Evolutionary conservation across 1,284 basidiomycete species (phyloP).

Genomic region (Cutaneotrichosporon cutaneum): DNA sequence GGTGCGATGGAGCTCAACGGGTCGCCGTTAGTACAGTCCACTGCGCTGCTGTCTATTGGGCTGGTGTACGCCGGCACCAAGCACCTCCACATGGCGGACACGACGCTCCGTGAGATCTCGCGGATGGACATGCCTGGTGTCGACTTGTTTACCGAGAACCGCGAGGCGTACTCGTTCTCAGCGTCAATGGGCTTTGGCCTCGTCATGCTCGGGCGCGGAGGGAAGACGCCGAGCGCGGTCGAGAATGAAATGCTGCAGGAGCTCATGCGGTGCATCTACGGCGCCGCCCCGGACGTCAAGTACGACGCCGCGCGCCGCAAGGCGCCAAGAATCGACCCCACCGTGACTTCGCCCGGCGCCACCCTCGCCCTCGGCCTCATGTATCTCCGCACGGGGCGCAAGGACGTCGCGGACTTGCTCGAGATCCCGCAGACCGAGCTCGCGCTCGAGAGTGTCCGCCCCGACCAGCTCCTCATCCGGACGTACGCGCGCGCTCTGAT

Average conservation of each 20-base stretch:
- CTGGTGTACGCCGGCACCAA: constrained; percentile 84
- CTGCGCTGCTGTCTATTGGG: constrained; percentile 84
- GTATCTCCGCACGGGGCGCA: constrained; percentile 80
- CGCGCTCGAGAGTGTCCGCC: constrained; percentile 79
- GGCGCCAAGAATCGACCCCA: constrained; percentile 64
- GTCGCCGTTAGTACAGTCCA: constrained; percentile 82
- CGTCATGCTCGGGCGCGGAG: constrained; percentile 89
- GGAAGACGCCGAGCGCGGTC: constrained; percentile 57
- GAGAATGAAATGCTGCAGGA: constrained; percentile 68
- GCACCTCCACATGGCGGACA: constrained; percentile 87
- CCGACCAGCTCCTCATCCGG: constrained; percentile 79
- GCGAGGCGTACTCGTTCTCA: constrained; percentile 88
- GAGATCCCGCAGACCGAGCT: constrained; percentile 75
- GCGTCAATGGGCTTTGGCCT: constrained; percentile 89
- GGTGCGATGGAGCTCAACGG: constrained; percentile 86
- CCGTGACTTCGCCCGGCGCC: constrained; percentile 84
- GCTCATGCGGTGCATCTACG: constrained; percentile 69
- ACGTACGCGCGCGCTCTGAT: constrained; percentile 77
- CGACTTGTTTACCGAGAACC: constrained; percentile 76
- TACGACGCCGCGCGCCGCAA: constrained; percentile 12
- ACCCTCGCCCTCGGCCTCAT: constrained; percentile 86
- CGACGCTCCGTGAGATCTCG: constrained; percentile 80
- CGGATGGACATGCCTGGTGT: constrained; percentile 72
- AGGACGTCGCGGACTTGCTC: constrained; percentile 80
- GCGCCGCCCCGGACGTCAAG: constrained; percentile 55